Conservation (phyloP, 2,329 filamentous ascomycete species). For the Mycosphaerella sp. region DNA sequence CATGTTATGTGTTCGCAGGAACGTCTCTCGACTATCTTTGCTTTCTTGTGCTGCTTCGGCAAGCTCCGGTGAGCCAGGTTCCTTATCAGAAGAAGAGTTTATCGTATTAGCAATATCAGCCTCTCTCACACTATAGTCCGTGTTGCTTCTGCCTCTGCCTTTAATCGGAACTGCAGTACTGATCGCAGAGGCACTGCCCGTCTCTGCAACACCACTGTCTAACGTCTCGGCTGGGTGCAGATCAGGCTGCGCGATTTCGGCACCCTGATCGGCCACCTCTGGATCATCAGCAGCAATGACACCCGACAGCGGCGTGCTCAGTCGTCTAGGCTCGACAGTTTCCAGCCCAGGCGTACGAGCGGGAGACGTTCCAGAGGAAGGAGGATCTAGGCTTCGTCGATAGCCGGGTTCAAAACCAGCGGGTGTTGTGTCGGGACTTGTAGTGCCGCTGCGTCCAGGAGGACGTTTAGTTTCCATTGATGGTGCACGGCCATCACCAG, state of each 20-base stretch:
- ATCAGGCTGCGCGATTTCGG: slow-evolving; percentile 22
- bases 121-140: slow-evolving; percentile 32
- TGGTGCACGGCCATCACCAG: slow-evolving; percentile 29
- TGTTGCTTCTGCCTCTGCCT: slow-evolving; percentile 28
- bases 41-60: slow-evolving; percentile 23
- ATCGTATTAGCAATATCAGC: slow-evolving; percentile 29
- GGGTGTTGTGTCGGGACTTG: slow-evolving; percentile 33
- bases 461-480: slow-evolving; percentile 36
- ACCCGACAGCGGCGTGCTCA: slow-evolving; percentile 28
- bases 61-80: slow-evolving; percentile 19
- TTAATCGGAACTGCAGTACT: slow-evolving; percentile 18
- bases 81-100: slow-evolving; percentile 24
- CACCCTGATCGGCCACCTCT: slow-evolving; percentile 24
- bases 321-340: slow-evolving; percentile 27
- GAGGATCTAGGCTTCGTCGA: slow-evolving; percentile 53
- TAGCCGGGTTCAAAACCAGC: slow-evolving; percentile 47
- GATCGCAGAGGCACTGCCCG: slow-evolving; percentile 4
- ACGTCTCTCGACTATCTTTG: slow-evolving; percentile 22
- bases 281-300: slow-evolving; percentile 24
- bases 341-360: slow-evolving; percentile 53
- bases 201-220: slow-evolving; percentile 13
- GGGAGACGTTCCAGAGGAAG: slow-evolving; percentile 54
- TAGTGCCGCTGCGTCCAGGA: slow-evolving; percentile 37
- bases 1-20: slow-evolving; percentile 26
- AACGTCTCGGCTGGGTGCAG: slow-evolving; percentile 22